Conservation (phyloP, 345 rosid genomes). For the Syzygium oleosum region DNA sequence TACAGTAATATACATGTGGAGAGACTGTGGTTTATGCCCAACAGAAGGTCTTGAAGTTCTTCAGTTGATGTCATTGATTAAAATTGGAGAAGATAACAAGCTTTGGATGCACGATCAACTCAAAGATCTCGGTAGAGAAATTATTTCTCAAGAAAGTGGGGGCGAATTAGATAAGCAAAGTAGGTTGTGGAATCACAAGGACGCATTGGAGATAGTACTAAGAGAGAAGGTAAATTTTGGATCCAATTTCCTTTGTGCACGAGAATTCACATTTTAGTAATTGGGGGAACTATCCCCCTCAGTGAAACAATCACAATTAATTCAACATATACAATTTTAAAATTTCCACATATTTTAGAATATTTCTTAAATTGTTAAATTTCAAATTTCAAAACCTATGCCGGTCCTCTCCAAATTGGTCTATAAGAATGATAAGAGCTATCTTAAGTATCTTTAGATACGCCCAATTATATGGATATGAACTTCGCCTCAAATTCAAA, state of each 20-base stretch:
- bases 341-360: neutral
- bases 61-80: neutral
- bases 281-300: fast-evolving
- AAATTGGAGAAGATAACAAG: neutral
- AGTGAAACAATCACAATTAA: neutral
- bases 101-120: neutral
- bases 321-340: fast-evolving
- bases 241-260: neutral
- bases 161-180: neutral
- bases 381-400: neutral
- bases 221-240: neutral
- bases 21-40: neutral
- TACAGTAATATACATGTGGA: neutral
- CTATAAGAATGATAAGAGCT: too few relatives aligned
- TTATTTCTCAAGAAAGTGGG: neutral
- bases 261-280: neutral
- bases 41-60: neutral
- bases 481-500: too few relatives aligned
- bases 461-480: too few relatives aligned
- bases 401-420: too few relatives aligned
- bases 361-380: neutral
- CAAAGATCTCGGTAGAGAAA: neutral
- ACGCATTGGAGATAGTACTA: neutral
- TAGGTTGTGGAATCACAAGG: neutral
- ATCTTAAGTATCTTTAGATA: too few relatives aligned